A percentile compares a stretch with the other conserved stretches of the same genome.
phyloP scores from a whole-genome alignment of 108 stramenopile species.

The Cylindrotheca fusiformis region DNA sequence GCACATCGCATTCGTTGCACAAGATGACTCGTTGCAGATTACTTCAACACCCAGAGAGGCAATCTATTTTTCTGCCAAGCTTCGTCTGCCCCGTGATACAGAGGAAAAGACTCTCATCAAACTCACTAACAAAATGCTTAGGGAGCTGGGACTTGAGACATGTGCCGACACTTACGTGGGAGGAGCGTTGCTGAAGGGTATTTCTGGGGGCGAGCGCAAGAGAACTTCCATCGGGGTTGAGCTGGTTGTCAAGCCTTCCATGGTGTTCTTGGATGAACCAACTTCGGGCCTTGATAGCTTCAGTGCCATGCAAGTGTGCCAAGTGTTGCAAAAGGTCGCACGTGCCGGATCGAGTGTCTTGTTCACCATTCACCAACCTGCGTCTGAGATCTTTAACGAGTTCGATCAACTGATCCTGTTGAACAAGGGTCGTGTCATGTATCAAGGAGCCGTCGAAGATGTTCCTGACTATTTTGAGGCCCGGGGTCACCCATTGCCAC shows the following conservation, averaged over 20 bases:
- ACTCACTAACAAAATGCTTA: constrained; percentile 74
- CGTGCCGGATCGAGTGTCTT: constrained; percentile 56
- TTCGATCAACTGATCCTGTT: constrained; percentile 62
- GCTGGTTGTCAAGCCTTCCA: constrained; percentile 46
- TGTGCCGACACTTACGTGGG: constrained; percentile 74
- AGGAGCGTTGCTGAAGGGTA: constrained; percentile 54
- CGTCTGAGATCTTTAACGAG: constrained; percentile 53
- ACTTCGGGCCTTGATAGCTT: constrained; percentile 72
- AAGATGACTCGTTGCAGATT: constrained; percentile 77
- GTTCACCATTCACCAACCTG: constrained; percentile 80
- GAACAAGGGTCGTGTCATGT: constrained; percentile 45
- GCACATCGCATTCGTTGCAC: constrained; percentile 84
- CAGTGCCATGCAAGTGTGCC: constrained; percentile 57
- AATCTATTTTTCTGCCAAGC: constrained; percentile 77
- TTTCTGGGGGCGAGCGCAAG: constrained; percentile 65
- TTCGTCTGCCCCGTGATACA: constrained; percentile 58
- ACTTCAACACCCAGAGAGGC: constrained; percentile 85
- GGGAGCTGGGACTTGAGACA: constrained; percentile 59
- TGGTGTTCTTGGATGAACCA: constrained; percentile 67
- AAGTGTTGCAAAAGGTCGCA: constrained; percentile 62
- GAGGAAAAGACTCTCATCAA: constrained; percentile 54
- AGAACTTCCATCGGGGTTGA: constrained; percentile 64
- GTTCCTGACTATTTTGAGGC: constrained; percentile 46
- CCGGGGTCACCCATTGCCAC: constrained; percentile 58
- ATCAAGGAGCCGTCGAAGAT: constrained; percentile 35